A percentile compares a stretch with the other conserved stretches of the same genome.
Conservation (phyloP, 345 rosid genomes). For the Microcos paniculata region DNA sequence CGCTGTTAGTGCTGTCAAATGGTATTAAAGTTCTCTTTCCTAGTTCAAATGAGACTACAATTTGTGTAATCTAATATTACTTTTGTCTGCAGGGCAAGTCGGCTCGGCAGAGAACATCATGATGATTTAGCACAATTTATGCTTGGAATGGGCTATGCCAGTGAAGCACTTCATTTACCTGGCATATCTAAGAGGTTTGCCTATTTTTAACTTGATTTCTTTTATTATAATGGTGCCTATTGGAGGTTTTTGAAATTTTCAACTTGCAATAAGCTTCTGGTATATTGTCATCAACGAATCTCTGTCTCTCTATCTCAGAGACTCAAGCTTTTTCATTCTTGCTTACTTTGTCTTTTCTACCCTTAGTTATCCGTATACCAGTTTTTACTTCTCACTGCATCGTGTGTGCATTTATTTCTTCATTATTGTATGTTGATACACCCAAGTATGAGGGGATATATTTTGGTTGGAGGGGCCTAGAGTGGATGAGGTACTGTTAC, state of each 20-base stretch:
- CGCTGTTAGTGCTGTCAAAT: slow-evolving; percentile 97
- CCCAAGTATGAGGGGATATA: background rate
- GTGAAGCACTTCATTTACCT: slow-evolving; percentile 98
- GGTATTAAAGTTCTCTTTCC: slow-evolving; percentile 44
- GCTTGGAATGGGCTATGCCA: slow-evolving; percentile 99
- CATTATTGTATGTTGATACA: background rate
- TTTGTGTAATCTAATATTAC: slow-evolving; percentile 16
- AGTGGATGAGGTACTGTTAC: background rate
- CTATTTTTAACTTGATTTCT: background rate
- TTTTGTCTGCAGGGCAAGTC: slow-evolving; percentile 78
- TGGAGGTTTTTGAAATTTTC: no score
- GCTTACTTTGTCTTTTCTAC: background rate
- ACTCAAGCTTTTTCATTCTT: background rate
- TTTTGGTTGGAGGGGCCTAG: background rate
- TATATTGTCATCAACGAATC: background rate
- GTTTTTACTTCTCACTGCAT: background rate
- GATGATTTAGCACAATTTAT: slow-evolving; percentile 97
- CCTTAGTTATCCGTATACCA: background rate
- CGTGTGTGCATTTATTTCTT: background rate
- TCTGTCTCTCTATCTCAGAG: background rate
- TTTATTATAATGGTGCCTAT: background rate
- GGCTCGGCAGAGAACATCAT: slow-evolving; percentile 95
- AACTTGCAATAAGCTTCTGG: background rate
- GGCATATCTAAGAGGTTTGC: slow-evolving; percentile 88
- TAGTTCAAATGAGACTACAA: background rate